A percentile compares a stretch with the other conserved stretches of the same genome.
Evolutionary conservation across 352 stramenopile genomes (phyloP).

Genomic region (Globisporangium mamillatum): DNA sequence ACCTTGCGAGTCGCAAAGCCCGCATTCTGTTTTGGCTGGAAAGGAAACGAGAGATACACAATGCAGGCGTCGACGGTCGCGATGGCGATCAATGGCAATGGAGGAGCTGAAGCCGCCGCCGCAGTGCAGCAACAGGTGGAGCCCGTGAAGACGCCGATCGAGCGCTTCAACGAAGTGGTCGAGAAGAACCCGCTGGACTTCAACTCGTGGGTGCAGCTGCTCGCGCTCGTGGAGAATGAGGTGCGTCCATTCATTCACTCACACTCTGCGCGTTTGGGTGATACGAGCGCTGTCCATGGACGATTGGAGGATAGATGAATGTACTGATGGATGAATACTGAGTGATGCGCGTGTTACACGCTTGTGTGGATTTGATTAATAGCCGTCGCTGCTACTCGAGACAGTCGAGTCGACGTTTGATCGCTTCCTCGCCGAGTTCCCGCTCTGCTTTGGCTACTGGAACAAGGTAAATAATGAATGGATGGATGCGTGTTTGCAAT

Average conservation of each 20-base stretch:
- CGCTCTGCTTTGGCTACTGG: conserved; percentile 85
- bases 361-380: background rate
- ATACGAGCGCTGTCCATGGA: background rate
- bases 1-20: background rate
- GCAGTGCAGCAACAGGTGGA: conserved; percentile 4
- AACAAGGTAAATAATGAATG: conserved; percentile 55
- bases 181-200: conserved; percentile 76
- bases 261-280: background rate
- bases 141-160: conserved; percentile 34
- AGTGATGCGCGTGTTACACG: background rate
- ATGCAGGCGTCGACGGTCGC: conserved; percentile 13
- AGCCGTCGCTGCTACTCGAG: conserved; percentile 41
- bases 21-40: conserved; percentile 15
- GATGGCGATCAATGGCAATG: background rate
- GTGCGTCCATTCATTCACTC: conserved; percentile 20
- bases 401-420: conserved; percentile 69
- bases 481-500: background rate
- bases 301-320: background rate
- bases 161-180: conserved; percentile 50
- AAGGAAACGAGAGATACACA: conserved; percentile 1
- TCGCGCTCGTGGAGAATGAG: conserved; percentile 69
- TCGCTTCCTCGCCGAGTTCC: conserved; percentile 68
- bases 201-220: conserved; percentile 72
- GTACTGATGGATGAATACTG: background rate
- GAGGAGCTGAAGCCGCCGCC: background rate